Base-by-base conservation (phyloP, 306 rosid species). In the Quercus engelmannii region DNA sequence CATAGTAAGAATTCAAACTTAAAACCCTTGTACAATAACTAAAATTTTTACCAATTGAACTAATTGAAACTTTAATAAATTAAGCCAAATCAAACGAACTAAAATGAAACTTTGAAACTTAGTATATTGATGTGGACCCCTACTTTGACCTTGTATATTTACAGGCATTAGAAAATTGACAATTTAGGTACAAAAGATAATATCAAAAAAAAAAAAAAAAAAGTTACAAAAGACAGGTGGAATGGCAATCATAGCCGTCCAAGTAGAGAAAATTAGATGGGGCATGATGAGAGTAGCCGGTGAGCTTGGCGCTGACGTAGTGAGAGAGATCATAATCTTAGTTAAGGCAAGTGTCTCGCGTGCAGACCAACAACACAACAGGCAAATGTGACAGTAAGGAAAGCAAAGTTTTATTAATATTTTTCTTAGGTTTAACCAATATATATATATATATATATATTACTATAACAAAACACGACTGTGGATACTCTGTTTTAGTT, bases 291-390 rank as follows among this genome's bases (percentile, higher is more conserved):
- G 19, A 33, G 57, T 46, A 26, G 3, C 65, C 26, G 58, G 83
- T 68, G 33, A 58, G 15, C 3, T 74, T 2, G 65, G 43, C 75
- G 12, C 71, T 78, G 90, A 88, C 86, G 83, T 76, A 17, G 52
- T 13, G 17, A 49, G 41, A 79, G 38, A 70, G 78, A 78, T 30
- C 79, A 81, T 41, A 59, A 35, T 12, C 54, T 10, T 49, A 3
- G 43, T n/a, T 65, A 63, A 7, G 71, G 88, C 87, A 83, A 79
- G 85, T 76, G 83, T 80, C 84, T 68, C 72, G 87, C 90, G 90
- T 89, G 83, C 68, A 73, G 70, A 76, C 73, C 70, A 81, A 74
- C 84, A 41, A 8, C 12, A 41, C 11, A 41, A 41, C 3, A 30
- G 9, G 46, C 46, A 80, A 17, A 55, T 73, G 68, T 88, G 80